Conservation (phyloP, 306 rosid genomes). For the Mucuna pruriens region DNA sequence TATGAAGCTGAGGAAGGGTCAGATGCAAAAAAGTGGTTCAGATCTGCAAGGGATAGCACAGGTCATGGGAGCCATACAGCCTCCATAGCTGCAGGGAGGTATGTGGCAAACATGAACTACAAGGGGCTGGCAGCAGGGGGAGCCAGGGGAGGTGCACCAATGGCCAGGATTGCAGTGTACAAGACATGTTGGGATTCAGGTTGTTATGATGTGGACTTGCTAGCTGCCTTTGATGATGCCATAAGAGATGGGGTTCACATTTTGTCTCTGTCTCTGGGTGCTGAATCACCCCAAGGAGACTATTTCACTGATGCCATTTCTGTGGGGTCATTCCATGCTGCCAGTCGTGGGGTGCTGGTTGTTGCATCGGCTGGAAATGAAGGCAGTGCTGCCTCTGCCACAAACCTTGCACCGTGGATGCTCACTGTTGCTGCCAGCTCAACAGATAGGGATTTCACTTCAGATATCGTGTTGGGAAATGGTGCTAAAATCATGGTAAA, state of each 20-base stretch:
- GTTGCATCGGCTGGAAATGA: constrained; percentile 83
- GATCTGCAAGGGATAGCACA: constrained; percentile 78
- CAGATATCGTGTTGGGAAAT: constrained; percentile 64
- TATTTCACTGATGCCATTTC: constrained; percentile 87
- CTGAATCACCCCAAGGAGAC: constrained; percentile 82
- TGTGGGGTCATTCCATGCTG: constrained; percentile 84
- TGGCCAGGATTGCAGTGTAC: constrained; percentile 80
- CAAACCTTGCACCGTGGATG: constrained; percentile 87
- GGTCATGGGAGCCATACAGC: constrained; percentile 93
- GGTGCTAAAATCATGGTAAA: constrained; percentile 64
- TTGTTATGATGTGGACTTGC: constrained; percentile 80
- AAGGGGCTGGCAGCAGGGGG: constrained; percentile 76
- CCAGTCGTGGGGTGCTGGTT: constrained; percentile 69
- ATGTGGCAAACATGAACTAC: constrained; percentile 77
- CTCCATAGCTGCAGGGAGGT: constrained; percentile 81
- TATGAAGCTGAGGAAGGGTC: constrained; percentile 75
- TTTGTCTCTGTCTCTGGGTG: constrained; percentile 75
- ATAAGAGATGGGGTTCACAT: constrained; percentile 84
- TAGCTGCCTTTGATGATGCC: constrained; percentile 89
- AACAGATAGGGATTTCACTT: constrained; percentile 83
- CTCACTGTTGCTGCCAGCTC: constrained; percentile 89
- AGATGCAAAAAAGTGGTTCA: constrained; percentile 54
- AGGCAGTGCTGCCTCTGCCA: constrained; percentile 68
- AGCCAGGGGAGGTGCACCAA: constrained; percentile 85
- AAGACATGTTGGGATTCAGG: constrained; percentile 91